Evolutionary conservation across 139 green algal genomes (phyloP).

Genomic region (Tetradesmus obliquus): DNA sequence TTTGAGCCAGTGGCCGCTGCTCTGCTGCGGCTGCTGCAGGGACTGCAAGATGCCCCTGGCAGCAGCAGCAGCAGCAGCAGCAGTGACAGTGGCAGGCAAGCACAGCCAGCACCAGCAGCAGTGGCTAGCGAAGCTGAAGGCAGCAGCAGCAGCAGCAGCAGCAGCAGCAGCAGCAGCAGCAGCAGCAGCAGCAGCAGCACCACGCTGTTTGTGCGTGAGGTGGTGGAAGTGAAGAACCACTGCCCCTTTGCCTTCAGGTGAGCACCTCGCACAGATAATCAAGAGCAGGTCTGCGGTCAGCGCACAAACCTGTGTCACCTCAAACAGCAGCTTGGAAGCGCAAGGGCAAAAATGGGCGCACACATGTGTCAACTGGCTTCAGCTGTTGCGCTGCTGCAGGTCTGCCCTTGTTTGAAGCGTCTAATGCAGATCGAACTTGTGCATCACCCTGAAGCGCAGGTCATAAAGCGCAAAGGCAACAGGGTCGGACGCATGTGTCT

Average conservation of each 20-base stretch:
- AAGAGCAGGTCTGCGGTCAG: neutral
- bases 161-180: neutral
- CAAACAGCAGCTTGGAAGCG: too few relatives aligned
- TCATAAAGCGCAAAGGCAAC: too few relatives aligned
- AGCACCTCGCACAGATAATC: neutral
- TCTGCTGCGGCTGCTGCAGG: neutral
- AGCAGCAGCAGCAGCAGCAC: neutral
- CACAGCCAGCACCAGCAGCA: neutral
- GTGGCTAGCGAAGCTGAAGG: neutral
- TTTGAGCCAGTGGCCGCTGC: neutral
- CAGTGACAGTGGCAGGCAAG: neutral
- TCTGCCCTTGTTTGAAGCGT: neutral
- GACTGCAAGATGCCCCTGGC: neutral
- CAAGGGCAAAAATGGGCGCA: neutral
- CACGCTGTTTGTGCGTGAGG: conserved; percentile 55
- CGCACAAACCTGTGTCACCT: too few relatives aligned
- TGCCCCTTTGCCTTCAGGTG: conserved; percentile 71
- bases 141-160: neutral
- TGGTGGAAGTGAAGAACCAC: conserved; percentile 87
- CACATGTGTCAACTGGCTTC: neutral
- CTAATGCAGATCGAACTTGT: too few relatives aligned
- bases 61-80: neutral
- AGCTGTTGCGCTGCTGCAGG: neutral
- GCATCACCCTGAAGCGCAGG: too few relatives aligned
- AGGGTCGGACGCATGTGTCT: too few relatives aligned